Evolutionary conservation across 2,329 filamentous ascomycete species (phyloP), one percentile per base, ranked within the genome.

Genomic region (Apiospora arundinis): DNA sequence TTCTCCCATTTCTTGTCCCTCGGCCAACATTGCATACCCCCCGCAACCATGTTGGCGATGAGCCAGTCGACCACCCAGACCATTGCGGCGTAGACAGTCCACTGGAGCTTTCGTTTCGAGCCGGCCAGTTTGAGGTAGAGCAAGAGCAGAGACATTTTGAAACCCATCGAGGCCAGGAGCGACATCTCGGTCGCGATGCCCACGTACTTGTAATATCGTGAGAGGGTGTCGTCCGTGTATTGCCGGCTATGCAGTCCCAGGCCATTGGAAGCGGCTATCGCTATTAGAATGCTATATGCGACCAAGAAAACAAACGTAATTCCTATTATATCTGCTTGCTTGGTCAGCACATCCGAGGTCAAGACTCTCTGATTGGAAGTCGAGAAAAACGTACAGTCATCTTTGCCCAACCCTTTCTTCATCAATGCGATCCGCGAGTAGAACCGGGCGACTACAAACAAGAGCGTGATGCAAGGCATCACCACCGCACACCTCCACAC

Each of bases 181-280:
- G 78, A 80, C 71, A 80, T 79, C 70, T 78, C 73, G 9, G 78
- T 79, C 8, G 77, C 74, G 48, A 80, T 79, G 70, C 76, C 78
- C 37, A 79, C 74, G 77, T 76, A 79, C 48, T 78, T 76, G 68
- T 80, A 80, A 44, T 79, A 80, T 56, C 76, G 72, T 16, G 77
- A 74, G 63, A 77, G 78, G 16, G 79, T 71, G 46, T 79, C 77
- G 1, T 74, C 72, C 21, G 77, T 78, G 63, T 75, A 80, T 65
- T 80, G 77, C 78, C 78, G 78, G 65, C 77, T 75, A 69, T 80
- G 78, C 14, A 80, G 45, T 16, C 78, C 78, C 77, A 80, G 78
- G 28, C 78, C 78, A 69, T 79, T 74, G 32, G 77, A 75, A 14
- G 78, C 78, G 18, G 78, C 77, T 12, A 74, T 73, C 7, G 74